Evolutionary conservation across 495 filamentous ascomycete genomes (phyloP).

Genomic region (Letharia columbiana): DNA sequence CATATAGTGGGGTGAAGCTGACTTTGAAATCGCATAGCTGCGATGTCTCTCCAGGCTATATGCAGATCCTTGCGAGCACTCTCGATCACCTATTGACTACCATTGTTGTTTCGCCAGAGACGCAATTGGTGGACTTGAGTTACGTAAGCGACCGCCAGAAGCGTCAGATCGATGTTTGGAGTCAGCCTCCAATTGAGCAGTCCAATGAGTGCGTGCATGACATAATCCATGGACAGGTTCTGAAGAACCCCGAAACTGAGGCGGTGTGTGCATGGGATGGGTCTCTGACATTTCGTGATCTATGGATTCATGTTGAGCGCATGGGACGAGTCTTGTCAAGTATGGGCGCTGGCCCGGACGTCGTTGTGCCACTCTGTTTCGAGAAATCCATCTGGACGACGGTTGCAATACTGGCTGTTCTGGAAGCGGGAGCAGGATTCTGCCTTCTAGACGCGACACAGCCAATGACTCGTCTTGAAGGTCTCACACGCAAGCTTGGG

Average conservation of each 20-base stretch:
- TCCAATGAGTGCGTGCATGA: slow-evolving; percentile 40
- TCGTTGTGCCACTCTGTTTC: slow-evolving; percentile 46
- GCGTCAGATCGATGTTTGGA: slow-evolving; percentile 11
- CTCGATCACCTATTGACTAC: slow-evolving; percentile 1
- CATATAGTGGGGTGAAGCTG: neutral
- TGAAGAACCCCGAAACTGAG: slow-evolving; percentile 34
- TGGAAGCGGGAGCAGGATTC: slow-evolving; percentile 52
- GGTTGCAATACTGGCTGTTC: slow-evolving; percentile 47
- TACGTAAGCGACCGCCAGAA: slow-evolving; percentile 15
- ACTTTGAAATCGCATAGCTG: slow-evolving; percentile 4
- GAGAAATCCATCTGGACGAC: slow-evolving; percentile 54
- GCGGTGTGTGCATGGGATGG: slow-evolving; percentile 54
- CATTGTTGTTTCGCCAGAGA: slow-evolving; percentile 5
- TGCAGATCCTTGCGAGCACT: slow-evolving; percentile 16
- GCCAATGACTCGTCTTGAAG: slow-evolving; percentile 42
- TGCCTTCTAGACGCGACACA: slow-evolving; percentile 53
- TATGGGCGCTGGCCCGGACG: slow-evolving; percentile 41
- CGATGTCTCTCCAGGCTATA: slow-evolving; percentile 13
- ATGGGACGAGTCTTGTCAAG: slow-evolving; percentile 41
- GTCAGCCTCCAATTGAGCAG: neutral
- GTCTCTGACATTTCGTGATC: slow-evolving; percentile 45
- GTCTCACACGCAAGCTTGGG: slow-evolving; percentile 34
- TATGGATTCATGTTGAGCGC: slow-evolving; percentile 30
- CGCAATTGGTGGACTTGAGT: slow-evolving; percentile 8
- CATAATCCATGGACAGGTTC: slow-evolving; percentile 38